Conservation (phyloP, 176 grass and related monocot species). For the Cenchrus purpureus region DNA sequence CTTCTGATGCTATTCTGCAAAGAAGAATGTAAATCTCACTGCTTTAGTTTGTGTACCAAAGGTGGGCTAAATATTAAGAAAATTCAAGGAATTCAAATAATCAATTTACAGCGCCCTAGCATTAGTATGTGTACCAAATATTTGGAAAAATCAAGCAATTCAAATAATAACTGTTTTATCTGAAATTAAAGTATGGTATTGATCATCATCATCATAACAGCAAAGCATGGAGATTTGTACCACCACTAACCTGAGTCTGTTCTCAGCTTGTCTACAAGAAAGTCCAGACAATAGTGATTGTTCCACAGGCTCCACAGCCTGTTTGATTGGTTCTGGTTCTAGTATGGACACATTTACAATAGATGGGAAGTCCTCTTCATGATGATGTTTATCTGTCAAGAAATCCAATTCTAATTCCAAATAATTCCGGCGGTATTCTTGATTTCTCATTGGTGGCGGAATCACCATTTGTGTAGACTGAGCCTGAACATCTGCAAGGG, state of each 20-base stretch:
- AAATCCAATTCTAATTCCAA: conserved; percentile 84
- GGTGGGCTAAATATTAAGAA: conserved; percentile 12
- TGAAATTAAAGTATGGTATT: background rate
- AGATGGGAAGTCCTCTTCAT: conserved; percentile 62
- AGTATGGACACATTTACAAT: conserved; percentile 69
- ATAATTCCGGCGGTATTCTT: conserved; percentile 45
- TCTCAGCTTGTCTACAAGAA: conserved; percentile 66
- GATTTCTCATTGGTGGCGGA: conserved; percentile 36
- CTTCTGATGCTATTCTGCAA: conserved; percentile 78
- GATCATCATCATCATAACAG: background rate
- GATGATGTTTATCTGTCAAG: conserved; percentile 37
- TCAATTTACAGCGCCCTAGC: conserved; percentile 30
- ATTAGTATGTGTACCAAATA: conserved; percentile 9
- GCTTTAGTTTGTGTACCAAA: background rate
- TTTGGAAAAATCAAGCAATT: background rate
- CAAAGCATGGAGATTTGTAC: background rate
- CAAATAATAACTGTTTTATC: background rate
- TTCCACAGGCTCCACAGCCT: conserved; percentile 23
- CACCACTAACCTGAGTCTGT: conserved; percentile 73
- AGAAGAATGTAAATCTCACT: conserved; percentile 36
- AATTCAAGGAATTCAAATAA: background rate
- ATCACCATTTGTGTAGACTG: conserved; percentile 43
- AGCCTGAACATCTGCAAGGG: conserved; percentile 61
- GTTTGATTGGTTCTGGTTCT: conserved; percentile 51
- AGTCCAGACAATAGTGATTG: conserved; percentile 42